Base-by-base conservation (phyloP, 148 eudicot genomes). In the Chenopodium album region DNA sequence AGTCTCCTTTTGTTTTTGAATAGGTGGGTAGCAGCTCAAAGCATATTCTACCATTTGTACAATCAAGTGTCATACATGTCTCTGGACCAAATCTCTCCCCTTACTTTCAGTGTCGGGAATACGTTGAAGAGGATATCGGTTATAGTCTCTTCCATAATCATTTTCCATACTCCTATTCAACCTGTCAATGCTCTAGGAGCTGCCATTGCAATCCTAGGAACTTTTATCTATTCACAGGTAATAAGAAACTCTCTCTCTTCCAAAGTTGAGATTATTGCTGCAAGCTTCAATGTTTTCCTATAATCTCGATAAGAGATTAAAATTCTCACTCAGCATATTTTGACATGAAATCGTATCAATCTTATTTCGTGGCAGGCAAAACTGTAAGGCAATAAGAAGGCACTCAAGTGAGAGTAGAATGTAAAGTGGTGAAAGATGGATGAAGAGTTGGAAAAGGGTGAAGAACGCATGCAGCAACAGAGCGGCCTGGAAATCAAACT, bases 11-110 rank as follows among this genome's bases (percentile, higher is more conserved):
- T 8, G 64, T 56, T 75, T 69, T 65, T 75, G 64, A 73, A 10
- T 73, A 91, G 94, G 94, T 91, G 94, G 94, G 92, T 91, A 66
- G 92, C 87, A 73, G 94, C 94, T 56, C 94, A 91, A 46, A 91
- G 94, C 82, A 88, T 91, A 31, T 91, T 91, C 87, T 91, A 91
- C 80, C 94, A 91, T 87, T 80, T 91, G 76, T 91, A 91, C 79
- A 91, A 91, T 68, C 94, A 91, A 80, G 94, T 90, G 9, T 91
- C 94, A 9, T 91, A 91, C 88, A 91, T 91, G 94, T 91, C 94
- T 4, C 80, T 91, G 65, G 92, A 91, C 69, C 90, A 91, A 83
- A 91, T 91, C 66, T 90, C 94, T 65, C 94, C 94, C 17, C 80
- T 91, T 85, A 91, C 94, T 63, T 91, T 91, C 83, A 91, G 94